phyloP scores from a whole-genome alignment of 257 asterid genomes.

The Primulina huaijiensis region DNA sequence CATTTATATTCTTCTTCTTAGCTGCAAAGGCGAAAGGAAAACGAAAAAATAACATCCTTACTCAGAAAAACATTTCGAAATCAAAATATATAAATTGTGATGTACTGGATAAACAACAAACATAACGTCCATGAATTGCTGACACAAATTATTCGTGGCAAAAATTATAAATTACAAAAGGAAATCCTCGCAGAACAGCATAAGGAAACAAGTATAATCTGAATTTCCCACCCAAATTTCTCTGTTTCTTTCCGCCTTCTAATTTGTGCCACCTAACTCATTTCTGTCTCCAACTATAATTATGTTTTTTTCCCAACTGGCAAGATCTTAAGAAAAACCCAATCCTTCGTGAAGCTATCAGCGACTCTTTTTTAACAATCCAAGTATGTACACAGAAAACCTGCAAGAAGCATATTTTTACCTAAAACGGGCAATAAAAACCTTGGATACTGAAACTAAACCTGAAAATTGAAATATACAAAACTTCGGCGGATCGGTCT shows the following conservation, averaged over 20 bases:
- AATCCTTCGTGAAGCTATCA: not conserved
- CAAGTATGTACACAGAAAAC: not conserved
- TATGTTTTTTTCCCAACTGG: no score
- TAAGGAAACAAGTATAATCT: not conserved
- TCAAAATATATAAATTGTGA: no score
- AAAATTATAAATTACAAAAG: not conserved
- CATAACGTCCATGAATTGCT: not conserved
- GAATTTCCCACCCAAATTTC: not conserved
- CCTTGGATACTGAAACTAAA: not conserved
- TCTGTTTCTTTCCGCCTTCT: not conserved
- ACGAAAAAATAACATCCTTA: not conserved
- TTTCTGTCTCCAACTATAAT: not conserved
- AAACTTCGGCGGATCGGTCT: not conserved
- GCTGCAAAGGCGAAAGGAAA: constrained; percentile 18
- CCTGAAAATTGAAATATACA: not conserved
- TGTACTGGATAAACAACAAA: not conserved
- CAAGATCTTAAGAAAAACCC: not conserved
- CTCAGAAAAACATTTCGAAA: not conserved
- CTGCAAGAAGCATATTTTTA: not conserved
- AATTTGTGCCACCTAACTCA: no score
- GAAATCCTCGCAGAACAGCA: not conserved
- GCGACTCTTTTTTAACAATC: not conserved
- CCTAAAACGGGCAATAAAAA: not conserved
- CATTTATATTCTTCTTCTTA: constrained; percentile 21
- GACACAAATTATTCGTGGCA: not conserved